Conservation (phyloP, 768 basidiomycete genomes). For the Lactarius hatsudake region DNA sequence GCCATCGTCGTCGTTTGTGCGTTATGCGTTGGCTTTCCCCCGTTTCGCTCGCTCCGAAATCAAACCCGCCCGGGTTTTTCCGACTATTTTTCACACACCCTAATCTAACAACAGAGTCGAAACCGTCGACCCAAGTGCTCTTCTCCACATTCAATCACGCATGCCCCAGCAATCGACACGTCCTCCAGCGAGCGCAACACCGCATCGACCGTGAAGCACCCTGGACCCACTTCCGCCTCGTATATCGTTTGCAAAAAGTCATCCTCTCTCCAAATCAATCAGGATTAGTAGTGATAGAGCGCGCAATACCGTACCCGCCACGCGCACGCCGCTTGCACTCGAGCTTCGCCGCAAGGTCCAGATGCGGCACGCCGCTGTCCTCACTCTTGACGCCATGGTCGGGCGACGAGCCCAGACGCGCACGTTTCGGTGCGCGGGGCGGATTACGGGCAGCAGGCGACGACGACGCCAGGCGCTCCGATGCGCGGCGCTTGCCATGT, state of each 20-base stretch:
- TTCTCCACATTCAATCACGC: constrained; percentile 2
- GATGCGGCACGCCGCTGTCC: background rate
- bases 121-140: constrained; percentile 1
- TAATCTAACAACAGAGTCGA: background rate
- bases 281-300: background rate
- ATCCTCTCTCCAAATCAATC: background rate
- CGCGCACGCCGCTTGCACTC: background rate
- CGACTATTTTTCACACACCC: background rate
- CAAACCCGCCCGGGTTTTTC: background rate
- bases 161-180: background rate
- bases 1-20: constrained; percentile 28
- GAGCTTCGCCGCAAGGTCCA: background rate
- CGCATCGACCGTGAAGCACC: background rate
- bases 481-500: constrained; percentile 1
- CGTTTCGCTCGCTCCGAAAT: background rate
- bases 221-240: background rate
- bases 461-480: background rate
- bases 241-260: constrained; percentile 4
- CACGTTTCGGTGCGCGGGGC: background rate
- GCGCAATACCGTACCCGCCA: background rate
- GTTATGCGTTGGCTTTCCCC: constrained; percentile 4
- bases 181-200: background rate
- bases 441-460: background rate
- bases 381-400: background rate
- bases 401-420: background rate